phyloP scores from a whole-genome alignment of 2,329 filamentous ascomycete genomes.

The Herpotrichia juniperi region DNA sequence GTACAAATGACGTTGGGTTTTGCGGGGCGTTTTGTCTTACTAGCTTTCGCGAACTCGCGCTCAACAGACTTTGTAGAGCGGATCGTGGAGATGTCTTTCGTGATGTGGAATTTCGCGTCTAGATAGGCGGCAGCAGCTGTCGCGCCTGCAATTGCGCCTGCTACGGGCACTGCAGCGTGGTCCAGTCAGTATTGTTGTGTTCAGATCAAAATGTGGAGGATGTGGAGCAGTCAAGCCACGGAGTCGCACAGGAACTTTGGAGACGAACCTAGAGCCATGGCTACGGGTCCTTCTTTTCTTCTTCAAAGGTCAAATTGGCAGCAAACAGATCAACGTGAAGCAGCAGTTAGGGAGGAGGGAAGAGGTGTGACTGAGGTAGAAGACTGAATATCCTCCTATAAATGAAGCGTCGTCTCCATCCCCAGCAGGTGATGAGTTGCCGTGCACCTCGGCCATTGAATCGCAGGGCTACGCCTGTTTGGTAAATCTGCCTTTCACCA shows the following conservation, averaged over 20 bases:
- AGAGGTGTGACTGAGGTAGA: background rate
- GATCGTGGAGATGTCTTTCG: constrained; percentile 64
- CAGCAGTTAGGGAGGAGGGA: background rate
- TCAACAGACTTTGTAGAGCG: constrained; percentile 49
- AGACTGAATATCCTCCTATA: background rate
- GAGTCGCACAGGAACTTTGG: background rate
- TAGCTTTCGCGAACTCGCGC: constrained; percentile 55
- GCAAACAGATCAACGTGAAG: background rate
- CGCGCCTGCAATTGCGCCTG: constrained; percentile 41
- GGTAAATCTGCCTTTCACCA: background rate
- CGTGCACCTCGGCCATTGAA: constrained; percentile 1
- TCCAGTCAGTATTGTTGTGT: background rate
- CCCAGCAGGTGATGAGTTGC: constrained; percentile 6
- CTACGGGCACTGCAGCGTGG: constrained; percentile 32
- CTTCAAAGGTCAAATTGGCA: background rate
- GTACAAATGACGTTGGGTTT: background rate
- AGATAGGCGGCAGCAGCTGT: constrained; percentile 63
- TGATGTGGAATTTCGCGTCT: constrained; percentile 72
- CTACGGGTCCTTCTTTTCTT: background rate
- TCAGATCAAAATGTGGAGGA: constrained; percentile 4
- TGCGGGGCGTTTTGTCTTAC: constrained; percentile 46
- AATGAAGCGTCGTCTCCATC: background rate
- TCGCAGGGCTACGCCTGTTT: background rate
- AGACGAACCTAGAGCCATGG: constrained; percentile 6
- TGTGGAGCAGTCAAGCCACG: constrained; percentile 8